These are phyloP conservation scores for Trichoderma endophyticum DNA, from an alignment of 2,329 filamentous ascomycete genomes.

Conservation along the genomic window DNA sequence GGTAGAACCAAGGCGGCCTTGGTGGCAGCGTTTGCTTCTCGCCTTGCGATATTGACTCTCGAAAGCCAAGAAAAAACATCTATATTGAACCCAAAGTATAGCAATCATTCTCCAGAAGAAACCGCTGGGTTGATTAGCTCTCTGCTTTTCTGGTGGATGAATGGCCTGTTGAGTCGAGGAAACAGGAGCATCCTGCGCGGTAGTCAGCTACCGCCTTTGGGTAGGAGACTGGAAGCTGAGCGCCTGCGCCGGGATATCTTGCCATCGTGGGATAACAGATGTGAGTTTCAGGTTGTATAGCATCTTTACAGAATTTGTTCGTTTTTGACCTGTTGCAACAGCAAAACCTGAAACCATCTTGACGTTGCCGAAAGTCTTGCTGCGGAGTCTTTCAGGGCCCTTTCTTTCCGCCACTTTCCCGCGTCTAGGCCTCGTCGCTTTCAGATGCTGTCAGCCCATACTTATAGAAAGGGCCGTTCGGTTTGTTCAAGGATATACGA, in stretches of 20 bases:
- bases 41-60: neutral
- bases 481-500: slow-evolving; percentile 32
- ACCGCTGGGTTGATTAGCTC: neutral
- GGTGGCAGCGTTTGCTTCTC: neutral
- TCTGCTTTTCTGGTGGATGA: slow-evolving; percentile 18
- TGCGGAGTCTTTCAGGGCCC: slow-evolving; percentile 1
- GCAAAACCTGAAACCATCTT: neutral
- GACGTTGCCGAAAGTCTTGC: slow-evolving; percentile 11
- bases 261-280: neutral
- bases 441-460: slow-evolving; percentile 40
- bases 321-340: neutral
- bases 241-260: neutral
- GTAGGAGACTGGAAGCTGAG: neutral
- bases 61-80: neutral
- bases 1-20: neutral
- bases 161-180: slow-evolving; percentile 1
- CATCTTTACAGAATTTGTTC: neutral
- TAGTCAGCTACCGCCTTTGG: slow-evolving; percentile 2
- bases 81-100: neutral
- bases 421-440: slow-evolving; percentile 37
- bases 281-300: neutral
- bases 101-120: neutral
- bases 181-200: slow-evolving; percentile 9
- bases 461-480: slow-evolving; percentile 38
- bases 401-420: slow-evolving; percentile 34